Evolutionary conservation across 1,284 basidiomycete genomes (phyloP).

Genomic region (Ganoderma multipileum): DNA sequence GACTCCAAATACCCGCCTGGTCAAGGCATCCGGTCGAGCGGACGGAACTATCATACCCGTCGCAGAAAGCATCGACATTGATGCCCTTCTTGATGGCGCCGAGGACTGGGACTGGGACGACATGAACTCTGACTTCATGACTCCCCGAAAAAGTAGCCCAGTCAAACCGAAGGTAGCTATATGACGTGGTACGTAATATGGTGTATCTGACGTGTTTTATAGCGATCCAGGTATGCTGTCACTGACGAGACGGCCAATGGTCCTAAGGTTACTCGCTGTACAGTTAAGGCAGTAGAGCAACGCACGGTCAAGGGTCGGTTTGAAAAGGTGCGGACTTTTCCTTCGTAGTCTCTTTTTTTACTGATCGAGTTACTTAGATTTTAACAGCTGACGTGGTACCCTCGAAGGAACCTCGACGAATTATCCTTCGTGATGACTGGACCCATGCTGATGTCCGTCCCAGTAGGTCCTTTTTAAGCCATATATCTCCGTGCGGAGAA

Average conservation of each 20-base stretch:
- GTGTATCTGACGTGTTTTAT: background rate
- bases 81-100: conserved; percentile 49
- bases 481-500: too few relatives aligned
- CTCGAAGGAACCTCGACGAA: conserved; percentile 42
- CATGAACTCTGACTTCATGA: conserved; percentile 48
- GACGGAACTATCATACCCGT: background rate
- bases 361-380: too few relatives aligned
- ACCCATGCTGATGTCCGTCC: conserved; percentile 56
- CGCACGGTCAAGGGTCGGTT: conserved; percentile 13
- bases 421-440: conserved; percentile 76
- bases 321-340: too few relatives aligned
- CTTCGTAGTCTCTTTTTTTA: too few relatives aligned
- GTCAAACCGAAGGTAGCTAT: conserved; percentile 32
- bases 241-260: conserved; percentile 38
- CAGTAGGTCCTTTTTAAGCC: conserved; percentile 61
- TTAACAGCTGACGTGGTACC: conserved; percentile 52
- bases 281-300: conserved; percentile 45
- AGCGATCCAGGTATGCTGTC: conserved; percentile 31
- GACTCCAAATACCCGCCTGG: background rate
- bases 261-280: conserved; percentile 54
- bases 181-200: background rate
- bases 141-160: conserved; percentile 39
- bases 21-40: background rate
- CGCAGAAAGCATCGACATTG: conserved; percentile 37
- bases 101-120: conserved; percentile 61